Conservation (phyloP, 2,329 filamentous ascomycete species). For the Colletotrichum australisinense region DNA sequence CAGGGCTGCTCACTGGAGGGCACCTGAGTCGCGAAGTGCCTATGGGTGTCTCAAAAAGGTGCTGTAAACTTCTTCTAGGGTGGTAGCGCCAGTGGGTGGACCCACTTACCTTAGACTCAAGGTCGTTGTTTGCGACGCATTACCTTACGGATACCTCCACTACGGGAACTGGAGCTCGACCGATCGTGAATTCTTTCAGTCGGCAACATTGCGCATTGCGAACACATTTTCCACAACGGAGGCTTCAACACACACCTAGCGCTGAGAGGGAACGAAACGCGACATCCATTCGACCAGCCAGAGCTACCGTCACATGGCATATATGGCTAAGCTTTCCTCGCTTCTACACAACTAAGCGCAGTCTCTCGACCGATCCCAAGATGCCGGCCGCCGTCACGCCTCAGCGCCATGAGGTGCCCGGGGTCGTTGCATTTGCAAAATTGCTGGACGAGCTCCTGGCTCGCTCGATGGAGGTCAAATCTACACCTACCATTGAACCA, state of each 20-base stretch:
- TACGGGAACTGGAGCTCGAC: constrained; percentile 1
- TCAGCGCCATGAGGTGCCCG: constrained; percentile 60
- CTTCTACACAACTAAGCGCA: not conserved
- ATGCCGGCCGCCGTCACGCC: constrained; percentile 62
- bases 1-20: not conserved
- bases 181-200: constrained; percentile 11
- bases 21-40: not conserved
- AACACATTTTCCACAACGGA: not conserved
- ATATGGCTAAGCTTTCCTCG: not conserved
- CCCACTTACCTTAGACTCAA: not conserved
- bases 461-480: constrained; percentile 70
- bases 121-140: not conserved
- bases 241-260: not conserved
- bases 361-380: constrained; percentile 36
- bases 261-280: not conserved
- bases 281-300: not conserved
- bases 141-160: not conserved
- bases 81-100: not conserved
- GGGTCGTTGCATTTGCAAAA: constrained; percentile 63
- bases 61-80: not conserved
- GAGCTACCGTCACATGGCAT: constrained; percentile 1
- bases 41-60: too few species aligned
- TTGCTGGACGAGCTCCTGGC: constrained; percentile 69
- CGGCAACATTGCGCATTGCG: not conserved
- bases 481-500: constrained; percentile 74